Conservation (phyloP, 2,329 filamentous ascomycete species). For the Claviceps pusilla region DNA sequence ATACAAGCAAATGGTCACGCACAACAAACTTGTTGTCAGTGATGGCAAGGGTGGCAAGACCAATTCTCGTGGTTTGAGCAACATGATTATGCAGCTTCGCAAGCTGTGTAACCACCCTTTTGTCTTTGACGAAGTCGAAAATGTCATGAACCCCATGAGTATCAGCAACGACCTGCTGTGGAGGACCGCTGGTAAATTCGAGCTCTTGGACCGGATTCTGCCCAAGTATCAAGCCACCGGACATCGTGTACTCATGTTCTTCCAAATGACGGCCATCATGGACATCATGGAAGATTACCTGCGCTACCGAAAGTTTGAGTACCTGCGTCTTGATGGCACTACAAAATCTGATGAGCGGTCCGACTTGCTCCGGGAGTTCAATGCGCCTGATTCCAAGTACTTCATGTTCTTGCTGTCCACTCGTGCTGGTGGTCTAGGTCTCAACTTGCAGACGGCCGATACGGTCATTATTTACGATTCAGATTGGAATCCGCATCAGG, state of each 20-base stretch:
- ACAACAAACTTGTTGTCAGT: constrained; percentile 87
- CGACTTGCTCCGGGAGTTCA: constrained; percentile 77
- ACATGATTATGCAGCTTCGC: constrained; percentile 99
- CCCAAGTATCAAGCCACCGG: constrained; percentile 86
- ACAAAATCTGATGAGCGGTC: constrained; percentile 97
- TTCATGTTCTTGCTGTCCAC: constrained; percentile 98
- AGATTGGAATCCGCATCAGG: constrained; percentile 98
- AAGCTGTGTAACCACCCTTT: constrained; percentile 99
- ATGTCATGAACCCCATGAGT: constrained; percentile 85
- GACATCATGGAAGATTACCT: constrained; percentile 99
- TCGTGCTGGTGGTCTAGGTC: constrained; percentile 89
- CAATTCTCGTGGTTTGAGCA: constrained; percentile 84
- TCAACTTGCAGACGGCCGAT: constrained; percentile 93
- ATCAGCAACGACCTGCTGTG: constrained; percentile 86
- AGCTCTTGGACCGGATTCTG: constrained; percentile 78
- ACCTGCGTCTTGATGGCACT: constrained; percentile 85
- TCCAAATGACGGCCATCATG: constrained; percentile 99
- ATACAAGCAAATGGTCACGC: constrained; percentile 93
- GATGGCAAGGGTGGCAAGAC: constrained; percentile 94
- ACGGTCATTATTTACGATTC: constrained; percentile 99
- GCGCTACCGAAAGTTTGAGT: constrained; percentile 66
- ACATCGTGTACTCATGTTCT: constrained; percentile 98
- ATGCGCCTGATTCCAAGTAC: constrained; percentile 76
- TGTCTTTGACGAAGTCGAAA: constrained; percentile 94
- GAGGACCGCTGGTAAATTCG: constrained; percentile 94